A percentile compares a stretch with the other conserved stretches of the same genome.
Conservation (phyloP, 1,284 basidiomycete species). For the Moesziomyces sp. region DNA sequence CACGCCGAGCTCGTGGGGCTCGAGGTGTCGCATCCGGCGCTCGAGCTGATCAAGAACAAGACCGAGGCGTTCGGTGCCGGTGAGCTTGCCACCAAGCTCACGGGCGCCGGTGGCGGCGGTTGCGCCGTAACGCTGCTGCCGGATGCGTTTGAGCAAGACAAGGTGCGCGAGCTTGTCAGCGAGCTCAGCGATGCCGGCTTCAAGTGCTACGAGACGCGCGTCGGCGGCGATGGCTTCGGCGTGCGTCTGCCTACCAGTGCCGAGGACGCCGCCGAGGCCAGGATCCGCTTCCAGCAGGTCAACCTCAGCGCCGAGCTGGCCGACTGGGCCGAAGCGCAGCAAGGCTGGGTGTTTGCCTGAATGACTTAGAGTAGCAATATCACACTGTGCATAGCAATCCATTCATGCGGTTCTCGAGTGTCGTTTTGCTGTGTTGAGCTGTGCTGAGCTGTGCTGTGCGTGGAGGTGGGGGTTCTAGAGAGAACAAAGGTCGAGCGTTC, state of each 20-base stretch:
- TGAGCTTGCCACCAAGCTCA: slow-evolving; percentile 88
- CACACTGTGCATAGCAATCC: too few relatives aligned
- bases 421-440: background rate
- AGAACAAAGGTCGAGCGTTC: too few relatives aligned
- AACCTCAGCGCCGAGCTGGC: slow-evolving; percentile 21
- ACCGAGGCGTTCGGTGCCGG: slow-evolving; percentile 75
- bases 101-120: slow-evolving; percentile 98
- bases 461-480: too few relatives aligned
- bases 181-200: slow-evolving; percentile 73
- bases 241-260: slow-evolving; percentile 72
- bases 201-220: slow-evolving; percentile 86
- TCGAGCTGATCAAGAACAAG: slow-evolving; percentile 83
- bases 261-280: slow-evolving; percentile 25
- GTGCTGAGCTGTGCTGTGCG: background rate
- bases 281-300: slow-evolving; percentile 25
- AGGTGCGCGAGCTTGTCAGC: slow-evolving; percentile 35
- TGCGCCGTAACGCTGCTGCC: slow-evolving; percentile 95
- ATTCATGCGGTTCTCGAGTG: background rate
- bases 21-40: slow-evolving; percentile 90
- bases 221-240: slow-evolving; percentile 92
- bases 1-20: slow-evolving; percentile 85
- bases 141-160: slow-evolving; percentile 73
- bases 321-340: slow-evolving; percentile 21
- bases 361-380: too few relatives aligned
- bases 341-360: slow-evolving; percentile 34